Evolutionary conservation across 2,329 filamentous ascomycete genomes (phyloP), one percentile per base, ranked within the genome.

Genomic region (Clonostachys solani): DNA sequence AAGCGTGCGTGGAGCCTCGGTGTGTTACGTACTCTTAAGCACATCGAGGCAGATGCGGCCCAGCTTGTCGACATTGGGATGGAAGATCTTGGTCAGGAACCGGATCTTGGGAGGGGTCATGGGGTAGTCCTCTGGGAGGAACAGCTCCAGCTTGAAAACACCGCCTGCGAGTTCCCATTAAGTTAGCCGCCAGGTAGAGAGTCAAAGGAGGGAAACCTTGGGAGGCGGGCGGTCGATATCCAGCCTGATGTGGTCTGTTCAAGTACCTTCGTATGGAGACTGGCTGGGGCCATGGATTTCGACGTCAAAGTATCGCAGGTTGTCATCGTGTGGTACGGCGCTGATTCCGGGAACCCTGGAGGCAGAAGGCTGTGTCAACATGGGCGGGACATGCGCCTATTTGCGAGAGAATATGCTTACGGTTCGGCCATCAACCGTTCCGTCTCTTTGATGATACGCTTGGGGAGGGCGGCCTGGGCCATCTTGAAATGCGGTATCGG

Each of bases 71-170:
- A 99, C 96, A 67, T 99, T 99, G 45, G 94, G 94, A 67, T 99
- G 95, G 71, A 97, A 99, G 68, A 99, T 97, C 73, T 96, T 96
- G 59, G 95, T 99, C 45, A 99, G 78, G 71, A 99, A 99, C 47
- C 94, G 89, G 63, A 99, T 96, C 77, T 96, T 96, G 42, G 94
- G 94, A 46, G 94, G 92, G 34, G 91, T 96, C 94, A 99, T 99
- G 40, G 94, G 94, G 67, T 99, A 99, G 73, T 99, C 94, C 62
- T 99, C 94, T 41, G 95, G 95, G 19, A 99, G 80, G 68, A 99
- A 99, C 17, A 99, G 83, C 69, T 99, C 94, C 52, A 97, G 86
- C 70, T 95, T 92, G 78, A 99, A 99, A 54, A 96, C 80, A 43
- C 95, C 94, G 47, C 78, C 79, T 83, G 16, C 42, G 5, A 18